phyloP scores from a whole-genome alignment of 768 basidiomycete genomes.

The Lactarius quietus region DNA sequence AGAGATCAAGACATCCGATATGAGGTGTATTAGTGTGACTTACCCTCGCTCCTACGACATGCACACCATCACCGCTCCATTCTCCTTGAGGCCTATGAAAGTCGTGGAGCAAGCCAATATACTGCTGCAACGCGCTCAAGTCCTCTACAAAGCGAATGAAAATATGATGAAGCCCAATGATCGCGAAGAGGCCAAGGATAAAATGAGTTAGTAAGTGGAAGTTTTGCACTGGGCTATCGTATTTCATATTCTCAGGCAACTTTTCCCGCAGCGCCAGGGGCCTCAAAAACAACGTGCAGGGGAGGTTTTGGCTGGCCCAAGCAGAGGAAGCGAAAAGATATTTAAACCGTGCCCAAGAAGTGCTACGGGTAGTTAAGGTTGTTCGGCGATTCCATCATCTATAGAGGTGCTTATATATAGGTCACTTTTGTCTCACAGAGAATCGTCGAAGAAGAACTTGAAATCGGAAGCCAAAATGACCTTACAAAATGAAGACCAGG shows the following conservation, averaged over 20 bases:
- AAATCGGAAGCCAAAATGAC: not conserved
- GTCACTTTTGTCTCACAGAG: not conserved
- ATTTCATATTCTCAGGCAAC: not conserved
- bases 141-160: not conserved
- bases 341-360: not conserved
- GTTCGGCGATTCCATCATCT: not conserved
- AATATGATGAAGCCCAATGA: not conserved
- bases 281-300: not conserved
- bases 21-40: not conserved
- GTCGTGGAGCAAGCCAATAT: conserved; percentile 2
- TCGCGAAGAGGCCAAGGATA: not conserved
- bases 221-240: not conserved
- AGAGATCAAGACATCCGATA: not conserved
- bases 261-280: not conserved
- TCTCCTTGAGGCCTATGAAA: not conserved
- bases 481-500: no score
- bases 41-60: not conserved
- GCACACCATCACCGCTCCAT: not conserved
- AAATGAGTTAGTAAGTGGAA: not conserved
- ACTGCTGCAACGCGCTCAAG: not conserved
- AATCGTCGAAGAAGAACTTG: not conserved
- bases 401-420: not conserved
- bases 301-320: not conserved
- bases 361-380: conserved; percentile 6
- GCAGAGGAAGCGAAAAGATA: conserved; percentile 6